Base-by-base conservation (phyloP, 176 grass and related monocot genomes). In the Cenchrus fungigraminus region DNA sequence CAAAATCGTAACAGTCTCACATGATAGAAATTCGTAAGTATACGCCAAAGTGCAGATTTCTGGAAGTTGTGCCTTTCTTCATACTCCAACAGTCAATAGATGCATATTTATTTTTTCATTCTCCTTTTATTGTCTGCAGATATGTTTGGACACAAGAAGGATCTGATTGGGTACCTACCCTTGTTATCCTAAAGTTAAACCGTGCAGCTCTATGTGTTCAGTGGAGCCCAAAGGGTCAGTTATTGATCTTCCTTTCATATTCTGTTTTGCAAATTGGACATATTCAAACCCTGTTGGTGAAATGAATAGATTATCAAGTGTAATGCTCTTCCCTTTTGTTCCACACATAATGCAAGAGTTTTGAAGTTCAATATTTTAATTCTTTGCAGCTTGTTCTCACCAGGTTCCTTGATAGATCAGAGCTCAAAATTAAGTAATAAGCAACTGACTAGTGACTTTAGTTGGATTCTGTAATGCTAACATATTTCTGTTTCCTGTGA, bases 71-170 rank as follows among this genome's bases (percentile, higher is more conserved):
- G 13, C 55, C 37, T 7, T 85, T 3, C 8, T 79, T 46, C 20
- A 56, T 69, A 66, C 28, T 78, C 65, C 20, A 66, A 56, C 28
- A 20, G 20, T 58, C 25, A 20, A 86, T 53, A 66, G 12, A 80
- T 76, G 50, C 3, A 9, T 17, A n/a, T 16, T 37, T 49, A 6
- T 56, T 37, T 84, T 8, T 45, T n/a, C 25, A 25, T 43, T 31
- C 66, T 43, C 71, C 29, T 53, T 59, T 14, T 50, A 63, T 80
- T 82, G 9, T 43, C 76, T 74, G 46, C 80, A 98, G 97, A 87
- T 98, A 95, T 94, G 97, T 98, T 61, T 98, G 97, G 97, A 95
- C 90, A 74, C 89, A 92, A 91, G 97, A 98, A 86, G 93, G 90
- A 82, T 85, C 90, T 20, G 97, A 99, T 71, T 99, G 97, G 97